These are phyloP conservation scores for Claviceps cyperi DNA, from an alignment of 2,329 filamentous ascomycete genomes.

Conservation along the genomic window DNA sequence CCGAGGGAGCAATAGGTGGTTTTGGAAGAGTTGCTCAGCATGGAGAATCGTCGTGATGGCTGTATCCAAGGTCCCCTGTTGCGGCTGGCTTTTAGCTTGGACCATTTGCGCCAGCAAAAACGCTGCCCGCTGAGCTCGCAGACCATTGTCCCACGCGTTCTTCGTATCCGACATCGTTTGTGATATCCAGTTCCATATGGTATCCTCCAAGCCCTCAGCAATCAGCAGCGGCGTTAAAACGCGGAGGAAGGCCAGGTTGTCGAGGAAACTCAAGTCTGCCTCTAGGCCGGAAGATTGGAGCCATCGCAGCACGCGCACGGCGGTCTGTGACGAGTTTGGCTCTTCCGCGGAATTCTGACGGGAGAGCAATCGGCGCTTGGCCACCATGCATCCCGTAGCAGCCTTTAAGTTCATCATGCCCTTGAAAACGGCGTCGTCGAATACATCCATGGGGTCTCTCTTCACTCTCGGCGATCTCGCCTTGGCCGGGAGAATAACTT, in stretches of 20 bases:
- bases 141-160: conserved; percentile 8
- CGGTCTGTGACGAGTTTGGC: conserved; percentile 29
- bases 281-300: conserved; percentile 36
- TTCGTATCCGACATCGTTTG: conserved; percentile 21
- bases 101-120: conserved; percentile 27
- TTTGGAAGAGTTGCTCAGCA: conserved; percentile 28
- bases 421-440: conserved; percentile 38
- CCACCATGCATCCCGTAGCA: conserved; percentile 38
- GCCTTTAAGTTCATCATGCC: conserved; percentile 41
- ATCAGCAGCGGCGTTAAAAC: conserved; percentile 35
- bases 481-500: conserved; percentile 9
- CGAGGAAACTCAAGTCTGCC: conserved; percentile 30
- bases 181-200: conserved; percentile 39
- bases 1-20: conserved; percentile 19
- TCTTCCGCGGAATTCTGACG: conserved; percentile 10
- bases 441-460: conserved; percentile 37
- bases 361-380: conserved; percentile 28
- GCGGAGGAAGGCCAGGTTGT: conserved; percentile 22
- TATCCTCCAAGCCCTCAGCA: conserved; percentile 34
- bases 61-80: conserved; percentile 29
- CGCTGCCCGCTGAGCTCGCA: conserved; percentile 16
- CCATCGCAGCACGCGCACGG: conserved; percentile 36
- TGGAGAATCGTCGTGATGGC: conserved; percentile 34
- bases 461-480: conserved; percentile 7
- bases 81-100: conserved; percentile 24